A percentile compares a stretch with the other conserved stretches of the same genome.
Conservation (phyloP, 495 filamentous ascomycete species). For the Penicillium canescens region DNA sequence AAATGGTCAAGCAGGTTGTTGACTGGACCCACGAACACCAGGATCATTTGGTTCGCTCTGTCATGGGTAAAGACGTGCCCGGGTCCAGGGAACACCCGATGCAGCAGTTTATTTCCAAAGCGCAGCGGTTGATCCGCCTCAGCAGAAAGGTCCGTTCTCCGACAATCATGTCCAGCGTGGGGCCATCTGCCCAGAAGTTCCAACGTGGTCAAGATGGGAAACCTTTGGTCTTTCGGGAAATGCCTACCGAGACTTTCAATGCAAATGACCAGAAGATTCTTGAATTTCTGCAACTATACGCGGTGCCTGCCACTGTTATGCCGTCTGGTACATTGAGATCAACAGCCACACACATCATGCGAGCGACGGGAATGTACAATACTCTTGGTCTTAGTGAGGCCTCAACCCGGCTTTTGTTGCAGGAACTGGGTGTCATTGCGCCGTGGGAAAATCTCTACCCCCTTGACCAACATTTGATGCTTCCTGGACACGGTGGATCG, state of each 20-base stretch:
- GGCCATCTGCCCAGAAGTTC: slow-evolving; percentile 43
- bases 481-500: slow-evolving; percentile 54
- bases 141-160: slow-evolving; percentile 65
- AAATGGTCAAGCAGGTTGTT: slow-evolving; percentile 46
- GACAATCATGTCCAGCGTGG: slow-evolving; percentile 55
- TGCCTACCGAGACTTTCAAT: slow-evolving; percentile 35
- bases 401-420: slow-evolving; percentile 70
- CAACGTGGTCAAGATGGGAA: slow-evolving; percentile 33
- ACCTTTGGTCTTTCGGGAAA: slow-evolving; percentile 41
- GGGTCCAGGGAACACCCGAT: slow-evolving; percentile 39
- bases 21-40: slow-evolving; percentile 62
- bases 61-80: slow-evolving; percentile 16
- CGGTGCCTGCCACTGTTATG: slow-evolving; percentile 48
- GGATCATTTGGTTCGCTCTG: slow-evolving; percentile 36
- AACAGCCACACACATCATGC: slow-evolving; percentile 69
- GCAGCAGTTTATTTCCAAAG: slow-evolving; percentile 63
- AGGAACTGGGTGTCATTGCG: slow-evolving; percentile 79
- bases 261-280: slow-evolving; percentile 59
- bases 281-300: slow-evolving; percentile 66
- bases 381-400: slow-evolving; percentile 52
- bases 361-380: slow-evolving; percentile 68
- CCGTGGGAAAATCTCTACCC: slow-evolving; percentile 79
- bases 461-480: slow-evolving; percentile 60
- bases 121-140: slow-evolving; percentile 61
- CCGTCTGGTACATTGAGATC: slow-evolving; percentile 55